Evolutionary conservation across 768 basidiomycete species (phyloP).

Genomic region (Pisolithus tinctorius): DNA sequence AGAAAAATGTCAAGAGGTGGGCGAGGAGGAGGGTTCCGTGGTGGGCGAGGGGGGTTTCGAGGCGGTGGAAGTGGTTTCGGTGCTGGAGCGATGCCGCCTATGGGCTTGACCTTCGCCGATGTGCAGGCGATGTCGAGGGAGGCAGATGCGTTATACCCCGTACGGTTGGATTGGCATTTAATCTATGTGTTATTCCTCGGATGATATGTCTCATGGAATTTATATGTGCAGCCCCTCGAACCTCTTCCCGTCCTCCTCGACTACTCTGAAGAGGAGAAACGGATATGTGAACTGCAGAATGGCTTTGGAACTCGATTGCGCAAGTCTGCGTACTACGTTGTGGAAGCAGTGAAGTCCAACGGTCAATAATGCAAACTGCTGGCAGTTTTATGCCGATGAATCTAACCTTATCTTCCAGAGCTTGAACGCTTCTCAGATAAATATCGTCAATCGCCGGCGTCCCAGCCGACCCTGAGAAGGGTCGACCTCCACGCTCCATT

Average conservation of each 20-base stretch:
- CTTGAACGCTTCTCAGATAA: conserved; percentile 81
- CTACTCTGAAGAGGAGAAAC: conserved; percentile 56
- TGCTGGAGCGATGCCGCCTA: conserved; percentile 46
- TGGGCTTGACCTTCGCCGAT: conserved; percentile 78
- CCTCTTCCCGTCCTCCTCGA: conserved; percentile 63
- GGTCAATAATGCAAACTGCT: conserved; percentile 28
- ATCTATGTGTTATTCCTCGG: conserved; percentile 6
- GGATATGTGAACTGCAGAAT: conserved; percentile 58
- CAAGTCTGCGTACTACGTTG: conserved; percentile 68
- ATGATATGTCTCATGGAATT: conserved; percentile 13
- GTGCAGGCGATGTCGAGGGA: conserved; percentile 72
- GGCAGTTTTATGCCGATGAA: background rate
- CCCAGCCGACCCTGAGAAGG: conserved; percentile 61
- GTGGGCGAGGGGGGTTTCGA: conserved; percentile 58
- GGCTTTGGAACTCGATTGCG: conserved; percentile 60
- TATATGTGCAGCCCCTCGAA: conserved; percentile 47
- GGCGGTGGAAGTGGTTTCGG: conserved; percentile 34
- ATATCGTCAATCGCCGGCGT: conserved; percentile 55
- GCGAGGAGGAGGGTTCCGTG: conserved; percentile 35
- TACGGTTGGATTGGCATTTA: conserved; percentile 36
- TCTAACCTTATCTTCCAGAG: conserved; percentile 35
- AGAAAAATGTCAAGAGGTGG: conserved; percentile 44
- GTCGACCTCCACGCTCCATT: conserved; percentile 68
- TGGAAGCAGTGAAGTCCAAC: conserved; percentile 61
- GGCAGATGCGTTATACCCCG: conserved; percentile 74